These are phyloP conservation scores for Amanita phalloides DNA, from an alignment of 768 basidiomycete genomes.

Conservation along the genomic window DNA sequence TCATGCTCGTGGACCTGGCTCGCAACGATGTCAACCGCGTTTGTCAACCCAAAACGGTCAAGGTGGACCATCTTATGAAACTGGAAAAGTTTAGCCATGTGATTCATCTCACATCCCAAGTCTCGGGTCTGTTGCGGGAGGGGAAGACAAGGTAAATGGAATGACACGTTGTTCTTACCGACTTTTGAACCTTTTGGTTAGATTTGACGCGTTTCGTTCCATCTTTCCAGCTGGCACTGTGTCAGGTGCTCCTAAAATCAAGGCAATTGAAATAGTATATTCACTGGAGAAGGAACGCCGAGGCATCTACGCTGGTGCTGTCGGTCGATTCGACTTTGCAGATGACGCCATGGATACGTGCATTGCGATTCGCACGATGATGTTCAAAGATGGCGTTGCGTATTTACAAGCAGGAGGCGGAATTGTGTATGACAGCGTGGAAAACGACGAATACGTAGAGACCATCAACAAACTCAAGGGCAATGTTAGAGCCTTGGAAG, in stretches of 20 bases:
- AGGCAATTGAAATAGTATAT: conserved; percentile 89
- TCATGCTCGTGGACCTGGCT: conserved; percentile 98
- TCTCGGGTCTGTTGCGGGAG: conserved; percentile 76
- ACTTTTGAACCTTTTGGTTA: conserved; percentile 17
- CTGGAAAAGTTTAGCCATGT: conserved; percentile 97
- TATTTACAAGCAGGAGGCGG: conserved; percentile 97
- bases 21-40: conserved; percentile 98
- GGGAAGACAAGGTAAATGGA: conserved; percentile 65
- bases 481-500: conserved; percentile 76
- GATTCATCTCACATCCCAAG: conserved; percentile 93
- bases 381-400: conserved; percentile 84
- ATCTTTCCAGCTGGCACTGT: conserved; percentile 99
- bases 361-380: conserved; percentile 97
- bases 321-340: conserved; percentile 97
- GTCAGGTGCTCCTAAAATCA: conserved; percentile 97
- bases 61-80: conserved; percentile 90
- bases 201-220: conserved; percentile 97
- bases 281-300: conserved; percentile 81
- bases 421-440: conserved; percentile 93
- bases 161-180: background rate
- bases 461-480: conserved; percentile 91
- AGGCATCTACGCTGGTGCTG: conserved; percentile 94
- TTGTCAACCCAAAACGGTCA: conserved; percentile 89
- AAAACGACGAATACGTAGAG: conserved; percentile 95
- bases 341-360: conserved; percentile 95